These are phyloP conservation scores for Yamadazyma ubonensis DNA, from an alignment of 805 yeast genomes.

Conservation along the genomic window DNA sequence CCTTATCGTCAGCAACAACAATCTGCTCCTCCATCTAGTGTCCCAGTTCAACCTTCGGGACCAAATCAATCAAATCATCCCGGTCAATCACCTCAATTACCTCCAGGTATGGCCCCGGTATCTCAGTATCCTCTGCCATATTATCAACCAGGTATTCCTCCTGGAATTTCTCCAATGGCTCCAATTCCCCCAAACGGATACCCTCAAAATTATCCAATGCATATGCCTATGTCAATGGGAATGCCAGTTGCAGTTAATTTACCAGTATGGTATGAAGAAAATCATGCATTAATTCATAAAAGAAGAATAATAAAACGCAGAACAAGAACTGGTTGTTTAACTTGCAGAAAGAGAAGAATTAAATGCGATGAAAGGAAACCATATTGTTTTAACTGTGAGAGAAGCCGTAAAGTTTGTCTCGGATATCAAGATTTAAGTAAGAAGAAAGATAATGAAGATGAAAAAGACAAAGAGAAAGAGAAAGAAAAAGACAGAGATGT, in stretches of 20 bases:
- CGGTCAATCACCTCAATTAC: background rate
- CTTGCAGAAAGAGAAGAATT: constrained; percentile 68
- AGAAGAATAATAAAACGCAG: constrained; percentile 54
- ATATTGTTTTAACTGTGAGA: constrained; percentile 64
- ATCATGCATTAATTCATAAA: constrained; percentile 21
- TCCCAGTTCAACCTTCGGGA: too few relatives aligned
- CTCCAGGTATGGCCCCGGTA: constrained; percentile 1
- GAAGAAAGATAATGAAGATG: constrained; percentile 5
- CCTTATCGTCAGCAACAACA: constrained; percentile 5
- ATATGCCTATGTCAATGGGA: constrained; percentile 4
- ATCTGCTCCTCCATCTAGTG: background rate
- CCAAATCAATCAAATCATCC: too few relatives aligned
- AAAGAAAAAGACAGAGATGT: background rate
- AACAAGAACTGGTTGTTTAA: constrained; percentile 73
- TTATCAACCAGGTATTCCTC: background rate
- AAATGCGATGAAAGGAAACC: constrained; percentile 78
- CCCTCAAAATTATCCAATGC: constrained; percentile 1
- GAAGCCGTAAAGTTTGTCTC: constrained; percentile 61
- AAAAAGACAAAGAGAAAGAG: constrained; percentile 4
- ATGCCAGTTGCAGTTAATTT: constrained; percentile 8
- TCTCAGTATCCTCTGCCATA: constrained; percentile 1
- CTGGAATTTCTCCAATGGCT: constrained; percentile 3
- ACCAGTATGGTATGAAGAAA: constrained; percentile 17
- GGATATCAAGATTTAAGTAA: constrained; percentile 50
- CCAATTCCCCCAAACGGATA: constrained; percentile 6